Conservation (phyloP, 768 basidiomycete species). For the Phylloporus sp. region DNA sequence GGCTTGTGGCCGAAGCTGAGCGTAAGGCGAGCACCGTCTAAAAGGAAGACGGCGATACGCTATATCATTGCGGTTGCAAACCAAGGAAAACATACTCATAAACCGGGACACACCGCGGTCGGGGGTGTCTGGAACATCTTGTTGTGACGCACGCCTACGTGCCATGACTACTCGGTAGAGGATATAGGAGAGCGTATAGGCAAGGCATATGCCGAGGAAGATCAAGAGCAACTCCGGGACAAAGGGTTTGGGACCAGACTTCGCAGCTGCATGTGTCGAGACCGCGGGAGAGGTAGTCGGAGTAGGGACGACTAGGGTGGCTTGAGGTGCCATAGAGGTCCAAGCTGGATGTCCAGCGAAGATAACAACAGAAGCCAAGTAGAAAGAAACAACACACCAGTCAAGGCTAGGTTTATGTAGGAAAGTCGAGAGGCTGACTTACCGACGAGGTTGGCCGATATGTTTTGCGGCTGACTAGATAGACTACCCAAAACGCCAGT, state of each 20-base stretch:
- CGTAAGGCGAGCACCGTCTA: conserved; percentile 26
- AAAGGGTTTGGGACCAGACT: conserved; percentile 2
- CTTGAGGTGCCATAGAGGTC: conserved; percentile 24
- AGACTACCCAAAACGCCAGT: too few relatives aligned
- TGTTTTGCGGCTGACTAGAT: conserved; percentile 6
- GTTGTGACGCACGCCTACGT: conserved; percentile 10
- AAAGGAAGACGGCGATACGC: not conserved
- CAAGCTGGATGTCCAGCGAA: conserved; percentile 1
- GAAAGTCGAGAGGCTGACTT: conserved; percentile 21
- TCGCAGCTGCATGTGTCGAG: conserved; percentile 1
- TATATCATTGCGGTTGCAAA: not conserved
- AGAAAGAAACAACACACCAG: conserved; percentile 12
- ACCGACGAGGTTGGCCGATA: not conserved
- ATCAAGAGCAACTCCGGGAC: conserved; percentile 19
- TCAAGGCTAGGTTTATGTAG: conserved; percentile 4
- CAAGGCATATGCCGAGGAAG: conserved; percentile 25
- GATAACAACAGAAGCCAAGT: conserved; percentile 5
- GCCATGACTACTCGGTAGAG: conserved; percentile 25
- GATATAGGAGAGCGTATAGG: conserved; percentile 24
- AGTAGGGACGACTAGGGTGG: not conserved
- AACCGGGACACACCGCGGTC: conserved; percentile 24
- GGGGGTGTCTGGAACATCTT: conserved; percentile 16
- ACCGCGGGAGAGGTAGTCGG: conserved; percentile 1
- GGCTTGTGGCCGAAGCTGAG: conserved; percentile 15
- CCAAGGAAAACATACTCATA: conserved; percentile 20